A percentile compares a stretch with the other conserved stretches of the same genome.
Conservation (phyloP, 2,329 filamentous ascomycete genomes). For the Botrytis squamosa region DNA sequence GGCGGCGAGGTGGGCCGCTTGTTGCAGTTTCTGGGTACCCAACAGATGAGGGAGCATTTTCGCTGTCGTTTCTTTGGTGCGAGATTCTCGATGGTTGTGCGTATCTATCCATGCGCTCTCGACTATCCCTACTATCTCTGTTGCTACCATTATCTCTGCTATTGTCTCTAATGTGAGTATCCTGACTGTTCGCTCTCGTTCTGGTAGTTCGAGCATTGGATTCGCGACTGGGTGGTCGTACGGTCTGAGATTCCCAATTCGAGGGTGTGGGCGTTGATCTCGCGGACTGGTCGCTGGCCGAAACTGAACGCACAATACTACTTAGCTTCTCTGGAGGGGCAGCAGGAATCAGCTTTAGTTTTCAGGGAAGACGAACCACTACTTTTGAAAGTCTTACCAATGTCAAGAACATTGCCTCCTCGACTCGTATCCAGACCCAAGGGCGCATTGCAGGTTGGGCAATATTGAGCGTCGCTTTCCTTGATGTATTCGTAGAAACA, state of each 20-base stretch:
- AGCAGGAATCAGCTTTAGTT: conserved; percentile 29
- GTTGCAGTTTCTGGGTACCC: conserved; percentile 78
- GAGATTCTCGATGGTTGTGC: conserved; percentile 29
- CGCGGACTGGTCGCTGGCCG: conserved; percentile 55
- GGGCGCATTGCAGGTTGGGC: conserved; percentile 89
- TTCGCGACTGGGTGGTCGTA: conserved; percentile 54
- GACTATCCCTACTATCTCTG: conserved; percentile 44
- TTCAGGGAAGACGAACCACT: conserved; percentile 37
- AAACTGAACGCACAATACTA: conserved; percentile 83
- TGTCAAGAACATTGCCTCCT: conserved; percentile 87
- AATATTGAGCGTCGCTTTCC: conserved; percentile 90
- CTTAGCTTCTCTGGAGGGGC: conserved; percentile 78
- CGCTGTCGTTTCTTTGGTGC: conserved; percentile 78
- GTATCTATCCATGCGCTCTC: conserved; percentile 50
- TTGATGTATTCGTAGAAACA: conserved; percentile 99
- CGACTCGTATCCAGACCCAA: conserved; percentile 87
- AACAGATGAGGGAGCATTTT: conserved; percentile 68
- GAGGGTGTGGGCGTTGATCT: conserved; percentile 52
- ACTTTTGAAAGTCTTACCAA: conserved; percentile 58
- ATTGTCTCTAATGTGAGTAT: conserved; percentile 41
- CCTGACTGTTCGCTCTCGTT: conserved; percentile 36
- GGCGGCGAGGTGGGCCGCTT: conserved; percentile 66
- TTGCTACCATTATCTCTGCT: conserved; percentile 37
- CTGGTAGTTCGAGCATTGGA: conserved; percentile 28
- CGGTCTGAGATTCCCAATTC: conserved; percentile 64